Evolutionary conservation across 106 monocot genomes (phyloP).

Genomic region (Dioscorea alata): DNA sequence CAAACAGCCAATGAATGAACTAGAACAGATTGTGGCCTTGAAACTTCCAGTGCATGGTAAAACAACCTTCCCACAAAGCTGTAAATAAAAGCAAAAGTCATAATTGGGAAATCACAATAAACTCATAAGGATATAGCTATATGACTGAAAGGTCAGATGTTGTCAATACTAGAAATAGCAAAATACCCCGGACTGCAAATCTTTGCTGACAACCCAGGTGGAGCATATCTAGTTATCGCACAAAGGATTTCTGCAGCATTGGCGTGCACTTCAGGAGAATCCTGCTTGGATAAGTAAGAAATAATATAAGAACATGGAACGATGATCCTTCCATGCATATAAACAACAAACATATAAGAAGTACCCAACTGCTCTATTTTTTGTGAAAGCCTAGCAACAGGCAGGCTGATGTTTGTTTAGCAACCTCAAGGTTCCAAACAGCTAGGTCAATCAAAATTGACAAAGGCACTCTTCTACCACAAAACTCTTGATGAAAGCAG

Average conservation of each 20-base stretch:
- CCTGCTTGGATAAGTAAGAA: slow-evolving; percentile 20
- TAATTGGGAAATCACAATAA: neutral
- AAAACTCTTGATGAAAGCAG: too few relatives aligned
- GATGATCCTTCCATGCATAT: too few relatives aligned
- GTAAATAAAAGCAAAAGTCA: slow-evolving; percentile 12
- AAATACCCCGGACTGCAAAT: slow-evolving; percentile 72
- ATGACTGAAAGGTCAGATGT: too few relatives aligned
- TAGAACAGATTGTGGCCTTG: slow-evolving; percentile 82
- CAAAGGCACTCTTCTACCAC: too few relatives aligned
- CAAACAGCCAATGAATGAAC: slow-evolving; percentile 79
- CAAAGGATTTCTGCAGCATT: slow-evolving; percentile 86
- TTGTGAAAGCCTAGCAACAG: too few relatives aligned
- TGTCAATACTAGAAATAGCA: too few relatives aligned
- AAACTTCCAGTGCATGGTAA: slow-evolving; percentile 63
- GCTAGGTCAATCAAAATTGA: too few relatives aligned
- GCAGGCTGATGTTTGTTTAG: too few relatives aligned
- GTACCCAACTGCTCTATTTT: too few relatives aligned
- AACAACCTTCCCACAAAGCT: slow-evolving; percentile 88
- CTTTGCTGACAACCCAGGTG: slow-evolving; percentile 71
- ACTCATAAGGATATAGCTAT: too few relatives aligned
- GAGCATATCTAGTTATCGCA: slow-evolving; percentile 79
- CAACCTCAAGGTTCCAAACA: too few relatives aligned
- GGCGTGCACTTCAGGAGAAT: slow-evolving; percentile 87
- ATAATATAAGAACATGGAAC: neutral
- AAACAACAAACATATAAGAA: too few relatives aligned